A percentile compares a stretch with the other conserved stretches of the same genome.
Evolutionary conservation across 306 rosid genomes (phyloP).

Genomic region (Potentilla sterilis): DNA sequence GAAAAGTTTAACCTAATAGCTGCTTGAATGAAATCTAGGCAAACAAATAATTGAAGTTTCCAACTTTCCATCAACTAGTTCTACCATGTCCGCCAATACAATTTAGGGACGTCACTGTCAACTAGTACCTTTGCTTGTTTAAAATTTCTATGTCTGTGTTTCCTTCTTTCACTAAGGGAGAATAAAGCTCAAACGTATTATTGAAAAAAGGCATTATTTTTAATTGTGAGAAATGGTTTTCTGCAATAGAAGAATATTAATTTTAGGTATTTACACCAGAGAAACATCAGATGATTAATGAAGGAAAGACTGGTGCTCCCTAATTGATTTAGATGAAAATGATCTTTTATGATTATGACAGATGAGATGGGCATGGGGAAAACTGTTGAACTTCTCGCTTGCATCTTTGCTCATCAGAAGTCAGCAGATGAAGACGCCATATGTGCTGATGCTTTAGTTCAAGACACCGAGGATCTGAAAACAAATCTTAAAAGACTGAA

Average conservation of each 20-base stretch:
- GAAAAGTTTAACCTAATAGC: background rate
- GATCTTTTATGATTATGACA: constrained; percentile 33
- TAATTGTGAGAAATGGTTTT: background rate
- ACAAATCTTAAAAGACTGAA: constrained; percentile 60
- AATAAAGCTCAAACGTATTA: background rate
- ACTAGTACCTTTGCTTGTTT: background rate
- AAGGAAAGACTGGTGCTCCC: constrained; percentile 11
- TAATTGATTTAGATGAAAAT: constrained; percentile 20
- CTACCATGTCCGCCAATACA: background rate
- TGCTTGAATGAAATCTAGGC: constrained; percentile 6
- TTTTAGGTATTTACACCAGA: background rate
- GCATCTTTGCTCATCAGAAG: constrained; percentile 74
- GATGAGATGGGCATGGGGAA: constrained; percentile 98
- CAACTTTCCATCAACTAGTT: constrained; percentile 4
- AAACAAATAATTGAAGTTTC: background rate
- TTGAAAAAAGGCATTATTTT: background rate
- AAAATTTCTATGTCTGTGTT: constrained; percentile 3
- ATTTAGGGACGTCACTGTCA: background rate
- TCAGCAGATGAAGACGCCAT: constrained; percentile 47
- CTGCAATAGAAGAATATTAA: background rate
- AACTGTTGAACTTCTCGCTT: constrained; percentile 92
- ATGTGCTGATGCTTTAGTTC: constrained; percentile 32
- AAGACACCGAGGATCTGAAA: constrained; percentile 32
- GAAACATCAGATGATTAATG: background rate
- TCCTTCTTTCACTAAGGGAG: background rate